Conservation (phyloP, 1,284 basidiomycete species). For the Cystobasidium pallidum region DNA sequence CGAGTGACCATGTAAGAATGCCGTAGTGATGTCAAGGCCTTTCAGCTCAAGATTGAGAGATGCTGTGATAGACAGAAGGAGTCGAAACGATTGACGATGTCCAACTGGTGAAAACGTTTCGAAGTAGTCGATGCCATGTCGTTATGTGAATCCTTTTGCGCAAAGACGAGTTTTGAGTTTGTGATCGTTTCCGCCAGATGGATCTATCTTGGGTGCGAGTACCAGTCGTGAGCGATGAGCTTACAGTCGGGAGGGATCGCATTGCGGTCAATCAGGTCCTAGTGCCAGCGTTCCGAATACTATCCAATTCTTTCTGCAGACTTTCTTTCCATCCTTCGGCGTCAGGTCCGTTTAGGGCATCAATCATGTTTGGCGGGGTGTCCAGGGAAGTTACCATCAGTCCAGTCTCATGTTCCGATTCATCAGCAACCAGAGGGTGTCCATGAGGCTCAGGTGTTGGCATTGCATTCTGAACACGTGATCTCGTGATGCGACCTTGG, state of each 20-base stretch:
- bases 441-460: background rate
- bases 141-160: constrained; percentile 54
- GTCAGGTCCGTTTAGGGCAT: constrained; percentile 21
- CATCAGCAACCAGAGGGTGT: background rate
- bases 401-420: constrained; percentile 4
- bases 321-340: constrained; percentile 24
- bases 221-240: constrained; percentile 42
- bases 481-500: too few species aligned
- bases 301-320: constrained; percentile 28
- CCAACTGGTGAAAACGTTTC: constrained; percentile 60
- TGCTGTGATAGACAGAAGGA: constrained; percentile 45
- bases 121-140: constrained; percentile 58
- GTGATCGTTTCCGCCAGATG: constrained; percentile 30
- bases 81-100: constrained; percentile 57
- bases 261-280: background rate
- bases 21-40: constrained; percentile 40
- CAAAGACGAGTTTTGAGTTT: constrained; percentile 56
- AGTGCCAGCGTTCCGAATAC: constrained; percentile 29
- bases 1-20: constrained; percentile 44
- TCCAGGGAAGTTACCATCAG: constrained; percentile 10
- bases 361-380: background rate
- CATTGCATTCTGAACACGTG: too few species aligned
- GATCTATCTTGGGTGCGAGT: constrained; percentile 44
- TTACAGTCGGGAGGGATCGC: background rate
- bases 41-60: background rate